Evolutionary conservation across 495 filamentous ascomycete species (phyloP), one percentile per base, ranked within the genome.

Genomic region (Aspergillus wentii): DNA sequence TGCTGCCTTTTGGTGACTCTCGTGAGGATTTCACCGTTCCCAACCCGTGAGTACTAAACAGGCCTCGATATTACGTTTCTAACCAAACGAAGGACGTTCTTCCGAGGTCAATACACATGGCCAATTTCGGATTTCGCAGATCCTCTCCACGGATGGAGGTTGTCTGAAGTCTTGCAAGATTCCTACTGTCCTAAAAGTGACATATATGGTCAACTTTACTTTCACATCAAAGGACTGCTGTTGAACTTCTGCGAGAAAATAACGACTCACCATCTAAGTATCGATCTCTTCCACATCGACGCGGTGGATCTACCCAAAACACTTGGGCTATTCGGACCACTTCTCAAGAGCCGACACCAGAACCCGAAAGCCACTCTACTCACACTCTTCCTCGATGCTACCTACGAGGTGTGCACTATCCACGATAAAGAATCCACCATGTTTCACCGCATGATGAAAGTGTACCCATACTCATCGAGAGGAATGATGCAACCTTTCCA

Each of bases 331-430:
- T 46, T 59, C 20, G 38, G 18, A 8, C 54, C 56, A 7, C 20
- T 55, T 4, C 48, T 60, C 15, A 21, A 48, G 16, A 23, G 22
- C 2, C 44, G 27, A 14, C 5, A 16, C 4, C 25, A 38, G 6
- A 61, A 59, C 36, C 44, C 46, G 8, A 37, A 59, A n/a, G 54
- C 57, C 11, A 56, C 55, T 2, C 38, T 61, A 11, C 14, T 61
- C 8, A 44, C 46, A 20, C 44, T 61, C 2, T 61, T 56, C 49
- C 41, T 56, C 30, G 56, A 58, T 30, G 54, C 54, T 0, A 37
- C 47, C 8, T 2, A 17, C 7, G 41, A 49, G 8, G 32, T 29
- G 34, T 16, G 23, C 9, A 17, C 26, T 8, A 16, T 19, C 19
- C 21, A 36, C 15, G 11, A 10, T n/a, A 33, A 25, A 30, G 11